Evolutionary conservation across 345 rosid genomes (phyloP), one percentile per base, ranked within the genome.

Genomic region (Gossypium stocksii): DNA sequence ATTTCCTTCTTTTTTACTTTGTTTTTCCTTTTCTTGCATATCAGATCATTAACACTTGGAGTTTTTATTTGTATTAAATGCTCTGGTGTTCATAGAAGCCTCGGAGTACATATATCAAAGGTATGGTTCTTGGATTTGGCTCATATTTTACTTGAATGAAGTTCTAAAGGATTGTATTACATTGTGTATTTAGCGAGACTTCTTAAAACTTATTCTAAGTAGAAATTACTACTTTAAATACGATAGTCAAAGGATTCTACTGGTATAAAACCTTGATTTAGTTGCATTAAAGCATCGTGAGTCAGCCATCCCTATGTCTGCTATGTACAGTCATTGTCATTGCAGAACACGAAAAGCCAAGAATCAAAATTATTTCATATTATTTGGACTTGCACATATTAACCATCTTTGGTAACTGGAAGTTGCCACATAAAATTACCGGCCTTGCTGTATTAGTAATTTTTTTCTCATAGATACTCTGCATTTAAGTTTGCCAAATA

Each of bases 1-100:
- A 6, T 62, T 79, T 38, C 72, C 53, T 73, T 45, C 25, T 44
- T 74, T 70, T 69, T 83, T 64, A 45, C 51, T 52, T n/a, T 74
- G 63, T 41, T 76, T 76, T 83, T 45, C 20, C 68, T 45, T 76
- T 76, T 84, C 41, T 16, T 80, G 74, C 57, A 62, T 78, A 58
- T 78, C 90, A 95, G 99, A 80, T 95, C 99, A 15, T 57, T 88
- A 77, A 93, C 75, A 71, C 77, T 81, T 15, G 99, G 99, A 81
- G 97, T 90, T 13, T 87, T 90, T 81, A 85, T 95, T 79, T 95
- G 99, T 86, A 95, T 95, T 59, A 95, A 95, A 86, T 95, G 99
- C 79, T 93, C 99, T 70, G 99, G 99, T 75, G 83, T 91, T 49
- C 99, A 95, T 81, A 85, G 99, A 84, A 89, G 98, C 90, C 98